These are phyloP conservation scores for Chalciporus chontae DNA, from an alignment of 768 basidiomycete species.

Conservation along the genomic window DNA sequence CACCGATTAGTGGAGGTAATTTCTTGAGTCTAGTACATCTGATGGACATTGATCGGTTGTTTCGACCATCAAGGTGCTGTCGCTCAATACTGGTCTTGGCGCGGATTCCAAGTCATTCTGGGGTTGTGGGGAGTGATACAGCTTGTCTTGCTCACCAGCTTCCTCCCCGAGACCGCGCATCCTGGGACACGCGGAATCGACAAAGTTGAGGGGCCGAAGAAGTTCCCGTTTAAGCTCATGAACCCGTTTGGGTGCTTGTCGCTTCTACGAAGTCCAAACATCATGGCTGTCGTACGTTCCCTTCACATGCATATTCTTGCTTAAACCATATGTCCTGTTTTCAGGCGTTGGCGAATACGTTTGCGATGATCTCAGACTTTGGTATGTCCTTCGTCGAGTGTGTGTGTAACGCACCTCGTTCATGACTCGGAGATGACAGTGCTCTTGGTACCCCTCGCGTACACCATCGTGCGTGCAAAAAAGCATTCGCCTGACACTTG, in stretches of 20 bases:
- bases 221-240: conserved; percentile 39
- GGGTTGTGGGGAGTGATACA: conserved; percentile 39
- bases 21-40: neutral
- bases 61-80: conserved; percentile 35
- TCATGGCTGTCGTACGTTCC: conserved; percentile 48
- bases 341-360: conserved; percentile 41
- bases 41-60: neutral
- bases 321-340: conserved; percentile 30
- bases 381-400: conserved; percentile 28
- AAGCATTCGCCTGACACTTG: neutral
- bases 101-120: conserved; percentile 49
- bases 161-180: conserved; percentile 68
- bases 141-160: conserved; percentile 38
- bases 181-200: conserved; percentile 56
- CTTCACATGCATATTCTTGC: conserved; percentile 2
- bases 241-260: conserved; percentile 56
- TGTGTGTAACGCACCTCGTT: neutral
- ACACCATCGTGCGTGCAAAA: conserved; percentile 51
- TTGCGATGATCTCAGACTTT: conserved; percentile 26
- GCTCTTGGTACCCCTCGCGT: conserved; percentile 58
- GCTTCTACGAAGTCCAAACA: conserved; percentile 57
- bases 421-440: conserved; percentile 16
- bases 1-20: conserved; percentile 55
- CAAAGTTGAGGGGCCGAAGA: conserved; percentile 29
- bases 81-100: conserved; percentile 65